These are phyloP conservation scores for Trichoderma polysporum DNA, from an alignment of 2,329 filamentous ascomycete species.

Conservation along the genomic window DNA sequence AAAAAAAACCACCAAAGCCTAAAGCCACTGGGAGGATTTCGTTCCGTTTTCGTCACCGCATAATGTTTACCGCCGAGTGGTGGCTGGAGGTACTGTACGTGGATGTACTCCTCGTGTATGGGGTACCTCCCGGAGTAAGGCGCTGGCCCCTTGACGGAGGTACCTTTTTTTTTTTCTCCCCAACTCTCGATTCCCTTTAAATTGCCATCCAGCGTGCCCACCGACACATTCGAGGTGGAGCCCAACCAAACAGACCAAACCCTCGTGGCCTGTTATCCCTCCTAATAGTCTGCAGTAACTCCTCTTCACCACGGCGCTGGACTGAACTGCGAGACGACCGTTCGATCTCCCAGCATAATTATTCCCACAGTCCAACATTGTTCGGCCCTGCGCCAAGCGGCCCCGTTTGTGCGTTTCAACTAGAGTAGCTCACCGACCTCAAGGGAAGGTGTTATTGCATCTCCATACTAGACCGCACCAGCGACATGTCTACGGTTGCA, in stretches of 20 bases:
- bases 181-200: slow-evolving; percentile 3
- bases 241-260: slow-evolving; percentile 12
- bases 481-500: slow-evolving; percentile 50
- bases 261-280: slow-evolving; percentile 21
- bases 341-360: slow-evolving; percentile 15
- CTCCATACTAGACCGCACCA: neutral
- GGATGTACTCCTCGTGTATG: slow-evolving; percentile 13
- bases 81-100: slow-evolving; percentile 5
- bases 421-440: slow-evolving; percentile 15
- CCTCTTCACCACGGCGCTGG: slow-evolving; percentile 13
- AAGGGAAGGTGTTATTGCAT: slow-evolving; percentile 1
- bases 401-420: slow-evolving; percentile 13
- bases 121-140: slow-evolving; percentile 1
- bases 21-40: neutral
- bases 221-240: slow-evolving; percentile 20
- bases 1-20: neutral
- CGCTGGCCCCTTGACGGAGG: slow-evolving; percentile 1
- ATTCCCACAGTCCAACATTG: neutral
- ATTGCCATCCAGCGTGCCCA: slow-evolving; percentile 10
- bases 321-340: slow-evolving; percentile 3
- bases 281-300: slow-evolving; percentile 13
- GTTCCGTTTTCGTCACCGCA: slow-evolving; percentile 13
- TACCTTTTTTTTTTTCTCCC: neutral
- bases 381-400: slow-evolving; percentile 10
- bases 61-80: neutral